Base-by-base conservation (phyloP, 257 asterid species). In the Nicotiana obtusifolia region DNA sequence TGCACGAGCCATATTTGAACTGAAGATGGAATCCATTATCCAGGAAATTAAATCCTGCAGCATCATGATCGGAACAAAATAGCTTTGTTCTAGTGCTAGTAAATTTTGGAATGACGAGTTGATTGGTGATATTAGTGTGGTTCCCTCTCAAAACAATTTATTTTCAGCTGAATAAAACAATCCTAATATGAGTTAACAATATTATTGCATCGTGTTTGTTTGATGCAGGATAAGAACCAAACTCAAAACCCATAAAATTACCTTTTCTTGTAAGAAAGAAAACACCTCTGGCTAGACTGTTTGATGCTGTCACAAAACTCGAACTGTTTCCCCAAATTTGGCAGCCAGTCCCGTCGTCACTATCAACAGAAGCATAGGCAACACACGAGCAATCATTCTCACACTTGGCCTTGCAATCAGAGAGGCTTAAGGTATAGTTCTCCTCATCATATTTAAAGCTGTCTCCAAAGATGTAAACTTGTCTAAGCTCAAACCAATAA, bases 401-500 rank as follows among this genome's bases (percentile, higher is more conserved):
- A 68, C 88, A 86, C 83, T 31, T 86, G 6, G 37, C 60, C 71
- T 60, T 47, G 68, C 88, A 86, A 37, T 86, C 86, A 6, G 84
- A 80, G 16, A 60, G 20, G 64, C 86, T 83, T 67, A 83, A 10
- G 3, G 81, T 86, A 20, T 65, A 22, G 56, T 56, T 76, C 13
- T 80, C 84, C 76, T 68, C 69, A 30, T 26, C 28, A 47, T 31
- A 26, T 56, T 33, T 44, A 59, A 64, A 37, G 30, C 88, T 47
- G 30, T 19, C 41, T 75, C 81, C 83, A 59, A 10, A 44, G 24
- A 59, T 76, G 37, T 28, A 66, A 68, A 81, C 83, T 56, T 17
- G 78, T 59, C 64, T 68, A 41, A 37, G 10, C 56, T 37, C 33
- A 26, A 79, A 80, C 69, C 80, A 22, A 19, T 71, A 57, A 16